phyloP scores from a whole-genome alignment of 139 green algal genomes.

The Picocystis salinarum region DNA sequence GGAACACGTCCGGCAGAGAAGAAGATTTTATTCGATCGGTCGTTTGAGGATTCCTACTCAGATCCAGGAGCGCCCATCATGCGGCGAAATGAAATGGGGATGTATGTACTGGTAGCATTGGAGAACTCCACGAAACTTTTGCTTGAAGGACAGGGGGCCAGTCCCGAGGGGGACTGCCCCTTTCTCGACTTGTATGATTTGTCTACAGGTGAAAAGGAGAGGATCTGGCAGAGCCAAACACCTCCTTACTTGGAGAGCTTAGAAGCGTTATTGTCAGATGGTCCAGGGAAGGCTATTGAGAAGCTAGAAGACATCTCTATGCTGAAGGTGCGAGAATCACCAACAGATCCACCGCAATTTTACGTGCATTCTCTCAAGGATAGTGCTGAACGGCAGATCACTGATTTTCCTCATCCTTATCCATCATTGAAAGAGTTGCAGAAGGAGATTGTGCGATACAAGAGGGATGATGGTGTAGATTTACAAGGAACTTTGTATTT shows the following conservation, averaged over 20 bases:
- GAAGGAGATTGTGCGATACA: conserved; percentile 79
- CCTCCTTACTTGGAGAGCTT: conserved; percentile 51
- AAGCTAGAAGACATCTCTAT: neutral
- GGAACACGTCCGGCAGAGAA: neutral
- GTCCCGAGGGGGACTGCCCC: conserved; percentile 58
- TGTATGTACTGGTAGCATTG: conserved; percentile 58
- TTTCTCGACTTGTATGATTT: conserved; percentile 80
- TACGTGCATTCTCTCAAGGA: conserved; percentile 6
- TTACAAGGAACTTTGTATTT: conserved; percentile 87
- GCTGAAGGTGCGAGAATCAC: conserved; percentile 10
- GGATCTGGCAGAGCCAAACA: neutral
- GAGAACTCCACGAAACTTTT: conserved; percentile 43
- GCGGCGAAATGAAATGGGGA: conserved; percentile 42
- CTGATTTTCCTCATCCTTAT: conserved; percentile 88
- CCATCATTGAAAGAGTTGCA: conserved; percentile 59
- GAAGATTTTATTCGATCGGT: conserved; percentile 38
- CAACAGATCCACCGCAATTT: conserved; percentile 19
- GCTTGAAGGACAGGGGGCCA: conserved; percentile 54
- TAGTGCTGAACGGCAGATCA: conserved; percentile 37
- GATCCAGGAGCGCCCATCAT: conserved; percentile 66
- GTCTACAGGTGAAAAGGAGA: conserved; percentile 22
- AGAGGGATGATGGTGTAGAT: conserved; percentile 70
- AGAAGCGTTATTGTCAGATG: conserved; percentile 43
- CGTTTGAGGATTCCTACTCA: conserved; percentile 72
- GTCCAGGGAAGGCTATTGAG: conserved; percentile 3